A percentile compares a stretch with the other conserved stretches of the same genome.
Evolutionary conservation across 1,284 basidiomycete genomes (phyloP).

Genomic region (Sphaerobolus stellatus): DNA sequence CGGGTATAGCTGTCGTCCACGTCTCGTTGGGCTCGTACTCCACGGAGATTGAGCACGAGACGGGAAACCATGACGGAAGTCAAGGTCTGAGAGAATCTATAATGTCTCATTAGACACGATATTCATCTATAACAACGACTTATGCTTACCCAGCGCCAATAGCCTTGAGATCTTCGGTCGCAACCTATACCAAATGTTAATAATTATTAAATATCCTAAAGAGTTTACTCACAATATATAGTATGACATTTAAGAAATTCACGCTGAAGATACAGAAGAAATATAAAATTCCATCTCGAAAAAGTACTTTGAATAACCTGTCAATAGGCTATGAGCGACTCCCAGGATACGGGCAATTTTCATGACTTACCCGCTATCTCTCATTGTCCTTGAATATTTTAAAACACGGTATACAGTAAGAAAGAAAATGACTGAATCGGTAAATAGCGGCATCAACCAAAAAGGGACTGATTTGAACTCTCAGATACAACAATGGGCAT

Average conservation of each 20-base stretch:
- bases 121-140: not conserved
- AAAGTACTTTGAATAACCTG: not conserved
- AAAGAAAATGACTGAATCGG: not conserved
- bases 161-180: not conserved
- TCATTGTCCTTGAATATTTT: not conserved
- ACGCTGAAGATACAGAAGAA: constrained; percentile 1
- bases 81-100: not conserved
- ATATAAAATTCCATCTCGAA: not conserved
- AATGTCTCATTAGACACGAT: not conserved
- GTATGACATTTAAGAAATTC: not conserved
- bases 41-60: not conserved
- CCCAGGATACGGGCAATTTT: not conserved
- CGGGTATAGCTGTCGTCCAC: not conserved
- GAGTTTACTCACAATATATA: not conserved
- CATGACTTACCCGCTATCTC: not conserved
- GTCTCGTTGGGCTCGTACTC: not conserved
- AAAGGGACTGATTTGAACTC: not conserved
- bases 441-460: not conserved
- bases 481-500: not conserved
- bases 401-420: not conserved
- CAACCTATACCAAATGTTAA: not conserved
- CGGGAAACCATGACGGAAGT: not conserved
- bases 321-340: not conserved
- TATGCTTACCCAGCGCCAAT: not conserved
- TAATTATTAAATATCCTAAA: not conserved